Base-by-base conservation (phyloP, 106 monocot species). In the Dioscorea dumetorum region DNA sequence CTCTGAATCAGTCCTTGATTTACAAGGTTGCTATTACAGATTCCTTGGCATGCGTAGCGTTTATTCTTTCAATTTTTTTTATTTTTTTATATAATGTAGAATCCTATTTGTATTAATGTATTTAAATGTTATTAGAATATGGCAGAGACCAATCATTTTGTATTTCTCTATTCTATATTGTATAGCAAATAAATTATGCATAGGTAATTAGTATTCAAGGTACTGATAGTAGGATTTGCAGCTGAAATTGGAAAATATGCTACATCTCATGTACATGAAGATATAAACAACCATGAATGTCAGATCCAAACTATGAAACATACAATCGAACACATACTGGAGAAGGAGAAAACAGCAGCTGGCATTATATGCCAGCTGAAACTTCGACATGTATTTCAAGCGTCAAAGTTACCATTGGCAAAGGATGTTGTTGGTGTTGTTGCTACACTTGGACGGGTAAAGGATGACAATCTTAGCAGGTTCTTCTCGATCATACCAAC, bases 381-480 rank as follows among this genome's bases (percentile, higher is more conserved):
- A 63, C 51, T 57, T 66, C 78, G 68, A 58, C 76, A 82, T 73
- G 72, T 63, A 41, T 41, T 41, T 17, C 52, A 75, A 68, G 73
- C 70, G 67, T 81, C 81, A 19, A 81, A 79, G 24, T 49, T 84
- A 49, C 70, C 76, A 19, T 48, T 74, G 24, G 83, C 70, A 20
- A 95, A 86, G 78, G 88, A 91, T 74, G 76, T 91, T 22, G 62
- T 91, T 17, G 95, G 95, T 68, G 67, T 91, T 51, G 85, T 95
- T 22, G 87, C 88, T 33, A 79, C 78, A 57, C 82, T 95, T 74
- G 85, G 85, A 61, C 85, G 82, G 84, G 81, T 88, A 68, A 75
- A 79, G 41, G 83, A 95, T 78, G 88, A 74, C 33, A 85, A 91
- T 48, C 70, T 95, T 68, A 95, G 82, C 79, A 86, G 88, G 95